A percentile compares a stretch with the other conserved stretches of the same genome.
Conservation (phyloP, 768 basidiomycete genomes). For the Saitozyma podzolica region DNA sequence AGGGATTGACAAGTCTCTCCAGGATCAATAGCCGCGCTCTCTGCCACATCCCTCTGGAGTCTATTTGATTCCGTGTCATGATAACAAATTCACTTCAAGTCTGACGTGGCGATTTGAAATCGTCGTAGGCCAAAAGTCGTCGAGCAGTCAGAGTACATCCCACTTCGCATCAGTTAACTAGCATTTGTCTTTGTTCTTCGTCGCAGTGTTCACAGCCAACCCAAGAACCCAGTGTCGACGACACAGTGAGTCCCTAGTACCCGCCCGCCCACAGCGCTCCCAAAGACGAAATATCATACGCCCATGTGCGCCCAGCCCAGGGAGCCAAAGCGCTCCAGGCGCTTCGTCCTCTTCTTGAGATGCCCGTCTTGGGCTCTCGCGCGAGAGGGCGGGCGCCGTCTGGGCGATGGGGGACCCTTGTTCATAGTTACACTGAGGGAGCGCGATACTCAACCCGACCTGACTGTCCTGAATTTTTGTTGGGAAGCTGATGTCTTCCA, state of each 20-base stretch:
- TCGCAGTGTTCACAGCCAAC: background rate
- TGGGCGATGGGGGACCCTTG: conserved; percentile 39
- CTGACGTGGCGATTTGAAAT: too few relatives aligned
- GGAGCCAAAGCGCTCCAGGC: conserved; percentile 3
- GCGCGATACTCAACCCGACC: background rate
- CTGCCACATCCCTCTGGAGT: too few relatives aligned
- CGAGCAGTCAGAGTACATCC: too few relatives aligned
- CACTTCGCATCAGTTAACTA: background rate
- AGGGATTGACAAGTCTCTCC: too few relatives aligned
- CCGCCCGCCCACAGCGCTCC: conserved; percentile 1
- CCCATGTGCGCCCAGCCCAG: conserved; percentile 16
- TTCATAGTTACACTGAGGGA: conserved; percentile 51
- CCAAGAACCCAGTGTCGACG: background rate
- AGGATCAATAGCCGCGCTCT: too few relatives aligned
- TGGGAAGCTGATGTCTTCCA: too few relatives aligned
- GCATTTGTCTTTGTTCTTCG: background rate
- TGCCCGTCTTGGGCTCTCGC: conserved; percentile 9
- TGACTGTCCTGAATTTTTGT: too few relatives aligned
- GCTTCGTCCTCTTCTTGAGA: conserved; percentile 11
- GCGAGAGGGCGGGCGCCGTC: conserved; percentile 21
- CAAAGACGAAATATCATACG: conserved; percentile 15
- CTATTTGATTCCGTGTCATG: too few relatives aligned
- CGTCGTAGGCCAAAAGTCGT: too few relatives aligned
- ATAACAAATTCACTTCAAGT: too few relatives aligned
- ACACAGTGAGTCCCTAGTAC: too few relatives aligned